Base-by-base conservation (phyloP, 2,329 filamentous ascomycete species). In the Penicillium sp. region DNA sequence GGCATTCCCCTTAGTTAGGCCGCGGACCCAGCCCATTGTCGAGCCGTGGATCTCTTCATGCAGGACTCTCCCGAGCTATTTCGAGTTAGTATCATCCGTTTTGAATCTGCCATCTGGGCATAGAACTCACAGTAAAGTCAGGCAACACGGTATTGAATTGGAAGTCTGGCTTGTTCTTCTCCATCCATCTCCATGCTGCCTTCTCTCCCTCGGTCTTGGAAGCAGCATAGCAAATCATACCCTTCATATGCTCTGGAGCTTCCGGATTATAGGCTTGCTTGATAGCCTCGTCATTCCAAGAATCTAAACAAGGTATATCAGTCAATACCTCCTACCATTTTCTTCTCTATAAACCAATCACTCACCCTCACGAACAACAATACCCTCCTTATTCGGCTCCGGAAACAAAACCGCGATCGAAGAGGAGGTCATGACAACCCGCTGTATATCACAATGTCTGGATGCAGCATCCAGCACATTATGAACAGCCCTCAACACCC, bases 201-300 rank as follows among this genome's bases (percentile, higher is more conserved):
- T 74, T 75, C 65, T 82, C 79, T 1, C 71, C 73, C 57, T 77
- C 72, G 0, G 73, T 75, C 61, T 82, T 83, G 50, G 74, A 75
- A 0, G 79, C 80, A 1, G 69, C 70, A 54, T 82, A 82, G 1
- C 78, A 40, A 22, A 37, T 28, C 1, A 53, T 5, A 7, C 44
- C n/a, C 47, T 64, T 55, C 66, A 67, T 22, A 68, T 71, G 5
- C 66, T 68, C 26, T 66, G 64, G 50, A 62, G 65, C n/a, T 62
- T 56, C 43, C 26, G 52, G 44, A 26, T 60, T 67, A 69, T 71
- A 75, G 5, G 74, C 74, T 7, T 67, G 59, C 25, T 70, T 56
- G 11, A 80, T 54, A 0, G 71, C 31, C n/a, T 56, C 45, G 26
- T 56, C 37, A 30, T 64, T 60, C 61, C 63, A 60, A 1, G 57